Base-by-base conservation (phyloP, 371 early-diverging fungal species). In the Mucor velutinosus region DNA sequence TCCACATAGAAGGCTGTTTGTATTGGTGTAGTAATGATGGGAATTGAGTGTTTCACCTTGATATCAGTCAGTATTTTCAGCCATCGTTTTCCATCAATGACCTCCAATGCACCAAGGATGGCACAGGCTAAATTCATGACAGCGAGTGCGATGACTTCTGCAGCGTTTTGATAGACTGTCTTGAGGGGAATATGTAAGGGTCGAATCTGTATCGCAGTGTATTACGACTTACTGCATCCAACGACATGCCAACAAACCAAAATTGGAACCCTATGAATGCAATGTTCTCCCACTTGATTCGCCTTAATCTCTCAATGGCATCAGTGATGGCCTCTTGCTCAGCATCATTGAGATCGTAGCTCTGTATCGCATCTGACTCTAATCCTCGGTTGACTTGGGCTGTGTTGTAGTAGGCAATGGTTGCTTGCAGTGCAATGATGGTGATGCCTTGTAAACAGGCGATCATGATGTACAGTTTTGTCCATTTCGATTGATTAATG, bases 271-370 rank as follows among this genome's bases (percentile, higher is more conserved):
- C 77, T 45, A 75, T 70, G 61, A 84, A 81, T 3, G 81, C 80
- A 30, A 84, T 70, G 29, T 84, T 81, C 64, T 84, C 84, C 80
- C 80, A 81, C 45, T 75, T 81, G 57, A 79, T 78, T 39, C 78
- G 75, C 14, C 64, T 70, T 8, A 84, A 61, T 49, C 84, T 60
- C 14, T 69, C 74, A 19, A 66, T 41, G 6, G 81, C 81, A 21
- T 35, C 29, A 2, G 17, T 12, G 21, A 76, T 66, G 1, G 45
- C 45, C 10, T 47, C 10, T 2, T 53, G 57, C 12, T 66, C 63
- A 15, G 49, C 19, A 14, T 21, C 51, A 29, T 35, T 35, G 0
- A 76, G 65, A 6, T 53, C 32, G 14, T 72, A 72, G 17, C 21
- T 57, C 14, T 45, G 6, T 3, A 62, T 23, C 4, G 59, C 39